These are phyloP conservation scores for Pyrenophora tritici-repentis DNA, from an alignment of 2,329 filamentous ascomycete species.

Conservation along the genomic window DNA sequence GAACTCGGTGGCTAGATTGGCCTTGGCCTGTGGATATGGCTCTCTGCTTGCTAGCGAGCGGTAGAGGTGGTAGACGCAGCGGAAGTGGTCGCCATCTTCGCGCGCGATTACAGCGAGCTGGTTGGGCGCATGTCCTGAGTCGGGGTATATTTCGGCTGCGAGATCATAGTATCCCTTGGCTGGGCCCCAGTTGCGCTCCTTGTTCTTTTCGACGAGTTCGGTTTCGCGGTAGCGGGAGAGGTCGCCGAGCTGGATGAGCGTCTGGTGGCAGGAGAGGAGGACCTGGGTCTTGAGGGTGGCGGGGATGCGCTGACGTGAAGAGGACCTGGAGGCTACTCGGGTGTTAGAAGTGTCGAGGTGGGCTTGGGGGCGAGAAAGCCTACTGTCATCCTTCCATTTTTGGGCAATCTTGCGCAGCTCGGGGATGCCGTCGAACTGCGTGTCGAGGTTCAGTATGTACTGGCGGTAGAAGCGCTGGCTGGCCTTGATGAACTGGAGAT, in stretches of 20 bases:
- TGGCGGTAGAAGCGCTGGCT: slow-evolving; percentile 87
- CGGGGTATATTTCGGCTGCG: slow-evolving; percentile 76
- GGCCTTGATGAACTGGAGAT: slow-evolving; percentile 82
- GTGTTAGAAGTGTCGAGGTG: slow-evolving; percentile 43
- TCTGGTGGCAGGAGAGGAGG: slow-evolving; percentile 76
- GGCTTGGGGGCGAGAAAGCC: not conserved
- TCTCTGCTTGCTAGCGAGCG: slow-evolving; percentile 75
- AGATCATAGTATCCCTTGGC: slow-evolving; percentile 85
- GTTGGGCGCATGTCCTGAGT: slow-evolving; percentile 82
- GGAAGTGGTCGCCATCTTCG: slow-evolving; percentile 77
- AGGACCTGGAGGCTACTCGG: slow-evolving; percentile 37
- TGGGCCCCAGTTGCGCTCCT: slow-evolving; percentile 75
- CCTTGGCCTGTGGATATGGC: slow-evolving; percentile 73
- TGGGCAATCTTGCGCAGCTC: slow-evolving; percentile 63
- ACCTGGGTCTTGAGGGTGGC: slow-evolving; percentile 63
- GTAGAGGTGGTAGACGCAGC: slow-evolving; percentile 88
- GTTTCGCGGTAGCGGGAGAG: slow-evolving; percentile 81
- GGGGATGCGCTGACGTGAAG: slow-evolving; percentile 43
- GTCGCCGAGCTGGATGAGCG: slow-evolving; percentile 86
- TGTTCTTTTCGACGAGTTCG: slow-evolving; percentile 69
- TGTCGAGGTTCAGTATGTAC: slow-evolving; percentile 77
- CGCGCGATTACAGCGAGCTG: slow-evolving; percentile 87
- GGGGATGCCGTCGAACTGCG: slow-evolving; percentile 60
- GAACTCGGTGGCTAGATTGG: slow-evolving; percentile 82
- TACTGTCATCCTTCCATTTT: slow-evolving; percentile 47